Conservation (phyloP, 1,284 basidiomycete genomes). For the Ustilago nuda region DNA sequence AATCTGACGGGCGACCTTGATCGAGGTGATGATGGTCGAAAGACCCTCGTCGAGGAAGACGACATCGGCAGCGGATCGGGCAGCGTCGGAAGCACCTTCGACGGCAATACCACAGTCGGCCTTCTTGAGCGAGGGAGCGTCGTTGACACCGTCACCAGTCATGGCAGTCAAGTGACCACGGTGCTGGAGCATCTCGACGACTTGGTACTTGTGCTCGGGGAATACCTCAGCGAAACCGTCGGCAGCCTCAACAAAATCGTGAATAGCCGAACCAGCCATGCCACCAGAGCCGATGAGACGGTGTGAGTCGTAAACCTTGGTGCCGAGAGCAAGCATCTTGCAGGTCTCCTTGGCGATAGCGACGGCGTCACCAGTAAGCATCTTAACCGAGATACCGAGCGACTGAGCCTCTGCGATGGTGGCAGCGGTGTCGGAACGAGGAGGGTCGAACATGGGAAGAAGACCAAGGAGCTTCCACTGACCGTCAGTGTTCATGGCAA, state of each 20-base stretch:
- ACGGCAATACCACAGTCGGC: conserved; percentile 73
- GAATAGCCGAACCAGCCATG: conserved; percentile 73
- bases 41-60: conserved; percentile 74
- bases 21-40: conserved; percentile 73
- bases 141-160: conserved; percentile 71
- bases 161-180: conserved; percentile 74
- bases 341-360: conserved; percentile 75
- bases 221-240: conserved; percentile 75
- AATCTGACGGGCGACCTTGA: conserved; percentile 75
- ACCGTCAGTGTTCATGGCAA: conserved; percentile 73
- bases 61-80: conserved; percentile 72
- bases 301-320: conserved; percentile 75
- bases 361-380: conserved; percentile 75
- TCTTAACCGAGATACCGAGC: conserved; percentile 74
- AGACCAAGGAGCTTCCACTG: conserved; percentile 73
- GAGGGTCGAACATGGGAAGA: conserved; percentile 73
- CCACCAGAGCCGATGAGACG: conserved; percentile 73
- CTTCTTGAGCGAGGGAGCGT: conserved; percentile 72
- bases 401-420: conserved; percentile 74
- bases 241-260: conserved; percentile 74
- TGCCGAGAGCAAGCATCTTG: conserved; percentile 72
- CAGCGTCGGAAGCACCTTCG: conserved; percentile 73
- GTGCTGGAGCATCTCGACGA: conserved; percentile 74
- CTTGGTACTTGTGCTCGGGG: conserved; percentile 74
- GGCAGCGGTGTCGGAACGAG: conserved; percentile 73